Evolutionary conservation across 768 basidiomycete species (phyloP).

Genomic region (Hirschioporus abietinus): DNA sequence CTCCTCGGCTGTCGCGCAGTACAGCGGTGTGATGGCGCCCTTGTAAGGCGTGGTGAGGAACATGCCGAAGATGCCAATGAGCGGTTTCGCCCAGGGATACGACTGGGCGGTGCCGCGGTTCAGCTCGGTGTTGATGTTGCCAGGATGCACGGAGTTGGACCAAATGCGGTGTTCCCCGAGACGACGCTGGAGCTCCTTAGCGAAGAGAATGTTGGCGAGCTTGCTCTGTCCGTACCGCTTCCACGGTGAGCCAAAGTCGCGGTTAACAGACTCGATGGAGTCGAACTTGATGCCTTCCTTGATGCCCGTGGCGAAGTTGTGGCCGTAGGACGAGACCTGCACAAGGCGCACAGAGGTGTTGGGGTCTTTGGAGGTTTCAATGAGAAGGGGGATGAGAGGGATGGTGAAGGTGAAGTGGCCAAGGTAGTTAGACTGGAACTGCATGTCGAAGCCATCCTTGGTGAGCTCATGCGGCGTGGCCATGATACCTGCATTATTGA

Average conservation of each 20-base stretch:
- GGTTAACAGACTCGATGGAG: constrained; percentile 5
- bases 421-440: constrained; percentile 17
- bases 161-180: neutral
- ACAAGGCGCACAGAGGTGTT: constrained; percentile 4
- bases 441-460: constrained; percentile 6
- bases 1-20: constrained; percentile 26
- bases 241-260: constrained; percentile 8
- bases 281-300: constrained; percentile 2
- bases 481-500: constrained; percentile 11
- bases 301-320: constrained; percentile 1
- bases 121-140: constrained; percentile 5
- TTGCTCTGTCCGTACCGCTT: constrained; percentile 12
- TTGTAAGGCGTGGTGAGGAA: constrained; percentile 5
- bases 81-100: constrained; percentile 6
- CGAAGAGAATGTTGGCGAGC: constrained; percentile 16
- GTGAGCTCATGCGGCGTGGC: constrained; percentile 17
- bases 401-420: constrained; percentile 18
- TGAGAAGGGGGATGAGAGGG: constrained; percentile 15
- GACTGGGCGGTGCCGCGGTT: constrained; percentile 6
- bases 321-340: constrained; percentile 3
- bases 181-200: constrained; percentile 11
- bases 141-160: neutral
- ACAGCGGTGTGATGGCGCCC: constrained; percentile 20
- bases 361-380: constrained; percentile 12
- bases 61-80: neutral